These are phyloP conservation scores for Fagus sylvatica DNA, from an alignment of 306 rosid genomes.

Conservation along the genomic window DNA sequence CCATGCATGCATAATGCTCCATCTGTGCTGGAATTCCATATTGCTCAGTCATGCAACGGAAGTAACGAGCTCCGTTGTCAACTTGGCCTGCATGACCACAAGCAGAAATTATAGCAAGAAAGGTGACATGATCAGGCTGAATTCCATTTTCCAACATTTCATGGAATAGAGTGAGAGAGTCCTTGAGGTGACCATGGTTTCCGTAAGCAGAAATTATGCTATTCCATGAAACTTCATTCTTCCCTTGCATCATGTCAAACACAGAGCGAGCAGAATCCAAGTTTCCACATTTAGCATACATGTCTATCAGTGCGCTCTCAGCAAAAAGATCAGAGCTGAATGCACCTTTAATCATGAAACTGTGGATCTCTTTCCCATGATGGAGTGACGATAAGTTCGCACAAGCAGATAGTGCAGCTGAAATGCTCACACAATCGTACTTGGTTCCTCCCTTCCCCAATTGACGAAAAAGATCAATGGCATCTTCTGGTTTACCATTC, in stretches of 20 bases:
- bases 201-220: constrained; percentile 78
- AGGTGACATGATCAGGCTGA: constrained; percentile 79
- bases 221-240: constrained; percentile 87
- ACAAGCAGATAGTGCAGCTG: constrained; percentile 69
- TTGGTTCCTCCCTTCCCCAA: constrained; percentile 61
- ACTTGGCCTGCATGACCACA: constrained; percentile 79
- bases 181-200: constrained; percentile 58
- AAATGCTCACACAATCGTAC: constrained; percentile 63
- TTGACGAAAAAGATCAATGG: constrained; percentile 60
- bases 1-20: constrained; percentile 84
- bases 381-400: constrained; percentile 65
- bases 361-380: constrained; percentile 72
- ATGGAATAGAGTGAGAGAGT: constrained; percentile 54
- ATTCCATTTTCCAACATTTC: constrained; percentile 59
- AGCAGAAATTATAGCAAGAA: constrained; percentile 76
- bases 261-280: constrained; percentile 49
- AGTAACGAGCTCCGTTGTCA: constrained; percentile 57
- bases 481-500: constrained; percentile 67
- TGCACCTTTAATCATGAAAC: constrained; percentile 51
- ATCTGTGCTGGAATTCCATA: constrained; percentile 58
- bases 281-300: constrained; percentile 88
- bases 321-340: constrained; percentile 51
- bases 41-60: constrained; percentile 59
- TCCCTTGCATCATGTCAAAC: constrained; percentile 59
- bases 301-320: constrained; percentile 70